phyloP scores from a whole-genome alignment of 495 filamentous ascomycete species.

The Aspergillus mulundensis region DNA sequence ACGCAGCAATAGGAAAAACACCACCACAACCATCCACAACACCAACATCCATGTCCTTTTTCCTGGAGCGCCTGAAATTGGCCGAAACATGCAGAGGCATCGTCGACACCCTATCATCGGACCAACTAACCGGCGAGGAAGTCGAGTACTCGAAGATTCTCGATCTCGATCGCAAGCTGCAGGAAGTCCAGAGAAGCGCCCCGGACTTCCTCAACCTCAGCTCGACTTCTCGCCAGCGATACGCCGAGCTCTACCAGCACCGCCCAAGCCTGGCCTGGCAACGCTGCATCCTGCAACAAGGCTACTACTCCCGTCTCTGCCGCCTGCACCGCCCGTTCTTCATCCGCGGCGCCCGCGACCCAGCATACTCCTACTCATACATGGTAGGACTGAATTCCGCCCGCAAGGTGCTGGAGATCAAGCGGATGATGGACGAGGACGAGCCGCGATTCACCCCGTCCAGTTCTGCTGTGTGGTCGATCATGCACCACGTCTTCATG shows the following conservation, averaged over 20 bases:
- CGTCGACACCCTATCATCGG: conserved; percentile 30
- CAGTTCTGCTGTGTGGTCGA: conserved; percentile 30
- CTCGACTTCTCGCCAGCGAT: conserved; percentile 26
- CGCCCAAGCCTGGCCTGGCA: conserved; percentile 39
- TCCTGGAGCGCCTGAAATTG: conserved; percentile 37
- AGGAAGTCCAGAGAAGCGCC: conserved; percentile 21
- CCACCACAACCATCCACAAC: conserved; percentile 4
- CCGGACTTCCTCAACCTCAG: conserved; percentile 38
- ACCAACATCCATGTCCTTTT: conserved; percentile 44
- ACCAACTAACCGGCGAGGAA: conserved; percentile 28
- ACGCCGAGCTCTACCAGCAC: conserved; percentile 28
- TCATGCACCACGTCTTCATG: conserved; percentile 46
- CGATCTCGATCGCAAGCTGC: conserved; percentile 31
- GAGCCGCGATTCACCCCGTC: conserved; percentile 24
- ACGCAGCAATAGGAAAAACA: conserved; percentile 15
- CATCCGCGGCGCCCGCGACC: conserved; percentile 36
- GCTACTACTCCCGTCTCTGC: conserved; percentile 39
- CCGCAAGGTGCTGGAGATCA: conserved; percentile 37
- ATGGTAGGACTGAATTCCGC: conserved; percentile 41
- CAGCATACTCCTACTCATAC: conserved; percentile 43
- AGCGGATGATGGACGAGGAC: conserved; percentile 38
- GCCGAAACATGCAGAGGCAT: conserved; percentile 39
- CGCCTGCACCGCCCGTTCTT: conserved; percentile 43
- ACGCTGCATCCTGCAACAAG: conserved; percentile 37
- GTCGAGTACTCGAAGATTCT: conserved; percentile 37